A percentile compares a stretch with the other conserved stretches of the same genome.
These are phyloP conservation scores for Amanita muscaria DNA, from an alignment of 768 basidiomycete species.

Conservation along the genomic window DNA sequence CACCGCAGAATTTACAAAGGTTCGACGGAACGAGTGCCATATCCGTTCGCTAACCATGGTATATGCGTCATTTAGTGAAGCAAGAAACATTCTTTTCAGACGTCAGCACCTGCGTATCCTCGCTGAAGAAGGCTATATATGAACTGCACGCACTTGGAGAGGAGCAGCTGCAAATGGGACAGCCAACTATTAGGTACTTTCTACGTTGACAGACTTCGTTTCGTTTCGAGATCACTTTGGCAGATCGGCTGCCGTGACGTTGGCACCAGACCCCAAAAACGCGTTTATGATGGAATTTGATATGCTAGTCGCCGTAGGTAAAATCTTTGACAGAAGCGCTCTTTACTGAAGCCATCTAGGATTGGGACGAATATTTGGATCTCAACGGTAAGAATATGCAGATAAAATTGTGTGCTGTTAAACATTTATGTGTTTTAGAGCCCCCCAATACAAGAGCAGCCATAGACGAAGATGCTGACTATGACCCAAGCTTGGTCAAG, in stretches of 20 bases:
- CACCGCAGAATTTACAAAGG: conserved; percentile 35
- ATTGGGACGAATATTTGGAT: conserved; percentile 57
- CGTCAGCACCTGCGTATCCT: conserved; percentile 66
- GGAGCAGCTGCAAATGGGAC: conserved; percentile 61
- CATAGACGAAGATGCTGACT: conserved; percentile 41
- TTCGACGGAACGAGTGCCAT: conserved; percentile 7
- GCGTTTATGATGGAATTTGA: conserved; percentile 53
- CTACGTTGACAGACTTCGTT: neutral
- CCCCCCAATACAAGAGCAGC: neutral
- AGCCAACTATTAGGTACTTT: conserved; percentile 52
- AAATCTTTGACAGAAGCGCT: neutral
- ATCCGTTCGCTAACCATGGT: neutral
- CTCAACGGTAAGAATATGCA: conserved; percentile 28
- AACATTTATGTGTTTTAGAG: neutral
- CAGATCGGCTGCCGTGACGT: conserved; percentile 44
- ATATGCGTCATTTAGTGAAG: conserved; percentile 43
- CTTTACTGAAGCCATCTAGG: conserved; percentile 24
- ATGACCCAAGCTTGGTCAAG: conserved; percentile 19
- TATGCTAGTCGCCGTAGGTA: conserved; percentile 50
- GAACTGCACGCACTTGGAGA: conserved; percentile 45
- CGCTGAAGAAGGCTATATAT: conserved; percentile 71
- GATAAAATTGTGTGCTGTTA: neutral
- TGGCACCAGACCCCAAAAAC: conserved; percentile 41
- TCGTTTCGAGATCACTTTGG: conserved; percentile 4
- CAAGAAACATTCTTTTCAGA: conserved; percentile 79